These are phyloP conservation scores for Chrysoporthe cubensis DNA, from an alignment of 2,329 filamentous ascomycete species.

Conservation along the genomic window DNA sequence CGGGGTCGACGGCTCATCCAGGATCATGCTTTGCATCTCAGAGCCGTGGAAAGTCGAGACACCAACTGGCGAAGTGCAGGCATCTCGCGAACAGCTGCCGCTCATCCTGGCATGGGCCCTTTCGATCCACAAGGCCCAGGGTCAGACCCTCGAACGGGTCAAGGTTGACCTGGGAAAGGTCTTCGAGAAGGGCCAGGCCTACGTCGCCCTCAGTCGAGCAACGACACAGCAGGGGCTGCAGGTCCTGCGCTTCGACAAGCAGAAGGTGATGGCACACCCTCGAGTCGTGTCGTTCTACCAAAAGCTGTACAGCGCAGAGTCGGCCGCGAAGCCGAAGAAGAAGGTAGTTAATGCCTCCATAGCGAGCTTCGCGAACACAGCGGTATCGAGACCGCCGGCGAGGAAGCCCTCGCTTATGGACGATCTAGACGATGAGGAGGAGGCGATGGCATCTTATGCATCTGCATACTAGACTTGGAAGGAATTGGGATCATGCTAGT, in stretches of 20 bases:
- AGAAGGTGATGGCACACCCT: constrained; percentile 92
- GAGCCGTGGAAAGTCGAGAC: constrained; percentile 97
- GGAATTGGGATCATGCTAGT: background rate
- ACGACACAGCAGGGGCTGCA: constrained; percentile 86
- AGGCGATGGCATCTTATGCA: constrained; percentile 25
- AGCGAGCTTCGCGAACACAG: constrained; percentile 46
- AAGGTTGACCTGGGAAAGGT: constrained; percentile 91
- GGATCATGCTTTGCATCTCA: constrained; percentile 78
- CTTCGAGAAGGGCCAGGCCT: constrained; percentile 97
- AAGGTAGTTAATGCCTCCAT: constrained; percentile 40
- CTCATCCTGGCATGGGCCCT: constrained; percentile 96
- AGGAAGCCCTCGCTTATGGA: constrained; percentile 31
- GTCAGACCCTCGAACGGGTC: constrained; percentile 89
- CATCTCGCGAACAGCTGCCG: constrained; percentile 79
- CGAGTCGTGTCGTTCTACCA: constrained; percentile 85
- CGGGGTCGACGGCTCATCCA: constrained; percentile 74
- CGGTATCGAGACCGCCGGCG: constrained; percentile 29
- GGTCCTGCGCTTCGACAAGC: constrained; percentile 84
- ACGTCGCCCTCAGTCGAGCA: constrained; percentile 92
- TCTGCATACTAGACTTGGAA: constrained; percentile 6
- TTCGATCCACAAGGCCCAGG: constrained; percentile 97
- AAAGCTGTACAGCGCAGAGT: constrained; percentile 75
- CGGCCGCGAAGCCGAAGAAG: constrained; percentile 34
- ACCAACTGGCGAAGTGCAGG: constrained; percentile 93
- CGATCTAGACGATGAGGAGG: constrained; percentile 25